Base-by-base conservation (phyloP, 2,329 filamentous ascomycete species). In the Nemania sp. region DNA sequence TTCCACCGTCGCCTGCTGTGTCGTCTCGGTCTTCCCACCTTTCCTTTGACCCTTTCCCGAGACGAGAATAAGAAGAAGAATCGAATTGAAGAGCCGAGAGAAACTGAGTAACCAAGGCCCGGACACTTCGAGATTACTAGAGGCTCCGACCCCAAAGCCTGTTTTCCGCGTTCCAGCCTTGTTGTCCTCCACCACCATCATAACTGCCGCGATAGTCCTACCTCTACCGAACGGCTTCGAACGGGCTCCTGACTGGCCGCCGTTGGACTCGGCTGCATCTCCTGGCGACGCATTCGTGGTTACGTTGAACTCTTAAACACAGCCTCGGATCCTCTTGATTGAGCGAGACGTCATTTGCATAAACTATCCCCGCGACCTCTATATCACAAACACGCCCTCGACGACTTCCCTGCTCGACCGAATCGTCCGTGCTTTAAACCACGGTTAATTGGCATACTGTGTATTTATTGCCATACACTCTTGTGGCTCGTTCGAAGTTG, bases 321-420 rank as follows among this genome's bases (percentile, higher is more conserved):
- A 52, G 53, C 63, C 61, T 58, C 61, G 64, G 64, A 64, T 66
- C 64, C 64, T 66, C 64, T 66, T 66, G 61, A 66, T 43, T 66
- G 64, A 66, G 64, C 64, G 64, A 66, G 64, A 64, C 64, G 64
- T 66, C 62, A 66, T 54, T 56, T 58, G 64, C 55, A 64, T 54
- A 62, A 32, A 51, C 54, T 50, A 58, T 63, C 57, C 54, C 55
- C 58, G 51, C 54, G 32, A 45, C 17, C 40, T 45, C 34, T 48
- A 3, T 11, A 25, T 18, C 37, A 11, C 20, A 37, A 47, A 21
- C 21, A n/a, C 10, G 29, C 32, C 15, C 11, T 46, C 15, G 18
- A 52, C 35, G 25, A 29, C 25, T 29, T 29, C 25, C 25, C 25
- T 29, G 25, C 25, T 29, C 25, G 3, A 7, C 25, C 4, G 25